A percentile compares a stretch with the other conserved stretches of the same genome.
These are phyloP conservation scores for Coniferiporia sulphurascens DNA, from an alignment of 1,284 basidiomycete genomes.

Conservation along the genomic window DNA sequence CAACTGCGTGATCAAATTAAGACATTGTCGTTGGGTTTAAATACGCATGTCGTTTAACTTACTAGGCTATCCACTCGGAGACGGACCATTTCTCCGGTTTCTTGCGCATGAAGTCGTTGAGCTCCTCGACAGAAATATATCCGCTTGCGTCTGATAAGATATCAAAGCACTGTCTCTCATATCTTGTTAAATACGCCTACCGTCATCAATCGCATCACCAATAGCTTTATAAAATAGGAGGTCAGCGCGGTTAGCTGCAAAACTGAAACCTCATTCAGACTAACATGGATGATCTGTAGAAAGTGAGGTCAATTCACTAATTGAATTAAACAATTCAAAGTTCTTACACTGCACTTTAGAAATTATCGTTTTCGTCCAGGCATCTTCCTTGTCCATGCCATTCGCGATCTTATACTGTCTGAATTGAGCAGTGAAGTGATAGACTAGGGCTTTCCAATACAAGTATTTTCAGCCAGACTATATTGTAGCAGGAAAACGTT, in stretches of 20 bases:
- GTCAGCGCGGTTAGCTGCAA: background rate
- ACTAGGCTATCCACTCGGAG: conserved; percentile 22
- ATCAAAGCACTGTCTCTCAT: background rate
- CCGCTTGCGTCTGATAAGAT: conserved; percentile 20
- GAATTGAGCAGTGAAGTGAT: conserved; percentile 20
- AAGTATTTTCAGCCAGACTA: background rate
- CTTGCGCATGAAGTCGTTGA: conserved; percentile 20
- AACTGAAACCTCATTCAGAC: background rate
- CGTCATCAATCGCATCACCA: conserved; percentile 23
- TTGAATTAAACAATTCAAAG: background rate
- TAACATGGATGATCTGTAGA: conserved; percentile 2
- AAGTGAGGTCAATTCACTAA: background rate
- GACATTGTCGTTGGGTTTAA: too few species aligned
- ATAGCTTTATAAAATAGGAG: conserved; percentile 17
- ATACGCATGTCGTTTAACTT: background rate
- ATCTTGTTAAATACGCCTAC: conserved; percentile 1
- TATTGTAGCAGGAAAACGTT: background rate
- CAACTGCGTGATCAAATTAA: conserved; percentile 13
- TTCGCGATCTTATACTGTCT: conserved; percentile 16
- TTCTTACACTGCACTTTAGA: conserved; percentile 21
- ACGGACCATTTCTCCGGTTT: conserved; percentile 20
- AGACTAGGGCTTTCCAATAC: conserved; percentile 10
- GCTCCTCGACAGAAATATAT: conserved; percentile 22
- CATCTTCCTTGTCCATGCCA: conserved; percentile 18
- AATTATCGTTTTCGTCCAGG: conserved; percentile 21